phyloP scores from a whole-genome alignment of 257 asterid species.

The Solanum rostratum region DNA sequence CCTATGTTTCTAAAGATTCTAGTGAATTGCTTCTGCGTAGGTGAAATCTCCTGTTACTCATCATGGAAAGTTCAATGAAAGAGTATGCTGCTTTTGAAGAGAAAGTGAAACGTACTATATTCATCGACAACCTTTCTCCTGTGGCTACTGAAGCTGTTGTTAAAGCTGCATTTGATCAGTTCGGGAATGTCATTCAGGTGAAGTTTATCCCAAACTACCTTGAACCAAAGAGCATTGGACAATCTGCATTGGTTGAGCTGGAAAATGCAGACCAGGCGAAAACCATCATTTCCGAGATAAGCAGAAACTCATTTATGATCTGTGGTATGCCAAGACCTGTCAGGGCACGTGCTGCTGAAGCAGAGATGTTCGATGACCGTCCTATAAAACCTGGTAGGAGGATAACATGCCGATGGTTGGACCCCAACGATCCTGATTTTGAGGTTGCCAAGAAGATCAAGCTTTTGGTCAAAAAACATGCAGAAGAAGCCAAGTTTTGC shows the following conservation, averaged over 20 bases:
- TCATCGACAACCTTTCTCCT: conserved; percentile 55
- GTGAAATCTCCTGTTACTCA: not conserved
- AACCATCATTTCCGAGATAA: conserved; percentile 22
- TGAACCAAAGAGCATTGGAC: conserved; percentile 26
- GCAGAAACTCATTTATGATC: conserved; percentile 48
- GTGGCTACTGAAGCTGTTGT: conserved; percentile 40
- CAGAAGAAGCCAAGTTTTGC: conserved; percentile 48
- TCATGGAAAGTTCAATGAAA: conserved; percentile 24
- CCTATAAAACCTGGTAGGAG: conserved; percentile 57
- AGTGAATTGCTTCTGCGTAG: not conserved
- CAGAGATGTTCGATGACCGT: conserved; percentile 67
- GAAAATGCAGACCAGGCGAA: conserved; percentile 36
- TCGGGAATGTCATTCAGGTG: conserved; percentile 45
- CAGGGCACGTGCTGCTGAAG: conserved; percentile 38
- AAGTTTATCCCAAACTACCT: conserved; percentile 47
- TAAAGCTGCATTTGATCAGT: conserved; percentile 64
- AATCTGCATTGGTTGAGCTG: conserved; percentile 78
- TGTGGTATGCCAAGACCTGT: conserved; percentile 93
- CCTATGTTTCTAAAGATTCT: not conserved
- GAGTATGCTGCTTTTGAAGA: conserved; percentile 52
- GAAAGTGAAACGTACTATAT: conserved; percentile 51
- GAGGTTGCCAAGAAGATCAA: conserved; percentile 45
- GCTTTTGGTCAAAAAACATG: conserved; percentile 27
- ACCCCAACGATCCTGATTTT: conserved; percentile 40
- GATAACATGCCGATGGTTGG: conserved; percentile 53